Percentiles rank a stretch among this genome's conserved stretches.
phyloP scores from a whole-genome alignment of 257 asterid genomes.

The Cynanchum wilfordii region DNA sequence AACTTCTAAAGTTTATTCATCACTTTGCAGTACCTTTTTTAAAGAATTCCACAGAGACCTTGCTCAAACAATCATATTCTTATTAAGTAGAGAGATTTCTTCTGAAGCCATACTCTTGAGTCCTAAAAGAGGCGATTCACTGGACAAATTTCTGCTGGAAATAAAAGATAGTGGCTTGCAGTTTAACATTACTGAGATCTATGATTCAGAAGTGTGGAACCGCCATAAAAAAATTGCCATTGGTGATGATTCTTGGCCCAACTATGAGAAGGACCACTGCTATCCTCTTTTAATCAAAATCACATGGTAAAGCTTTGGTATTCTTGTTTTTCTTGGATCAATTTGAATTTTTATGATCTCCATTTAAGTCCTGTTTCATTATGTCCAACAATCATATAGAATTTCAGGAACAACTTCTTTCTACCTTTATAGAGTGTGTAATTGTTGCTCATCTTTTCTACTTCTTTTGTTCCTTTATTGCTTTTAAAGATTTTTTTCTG shows the following conservation, averaged over 20 bases:
- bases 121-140: constrained; percentile 85
- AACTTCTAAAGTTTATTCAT: neutral
- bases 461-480: neutral
- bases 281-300: constrained; percentile 74
- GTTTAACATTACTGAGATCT: constrained; percentile 51
- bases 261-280: constrained; percentile 81
- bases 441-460: neutral
- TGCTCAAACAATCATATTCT: constrained; percentile 62
- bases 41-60: constrained; percentile 75
- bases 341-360: neutral
- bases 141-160: constrained; percentile 68
- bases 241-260: constrained; percentile 77
- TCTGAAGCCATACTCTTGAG: constrained; percentile 75
- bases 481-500: too few species aligned
- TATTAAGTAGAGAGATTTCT: constrained; percentile 56
- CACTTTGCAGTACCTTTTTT: constrained; percentile 75
- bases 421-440: neutral
- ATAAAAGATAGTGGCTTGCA: constrained; percentile 50
- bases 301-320: constrained; percentile 28
- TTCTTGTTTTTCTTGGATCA: neutral
- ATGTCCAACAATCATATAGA: neutral
- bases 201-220: constrained; percentile 57
- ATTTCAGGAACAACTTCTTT: neutral
- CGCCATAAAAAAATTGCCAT: constrained; percentile 39
- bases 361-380: neutral